These are phyloP conservation scores for Helicocarpus griseus DNA, from an alignment of 2,329 filamentous ascomycete genomes.

Conservation along the genomic window DNA sequence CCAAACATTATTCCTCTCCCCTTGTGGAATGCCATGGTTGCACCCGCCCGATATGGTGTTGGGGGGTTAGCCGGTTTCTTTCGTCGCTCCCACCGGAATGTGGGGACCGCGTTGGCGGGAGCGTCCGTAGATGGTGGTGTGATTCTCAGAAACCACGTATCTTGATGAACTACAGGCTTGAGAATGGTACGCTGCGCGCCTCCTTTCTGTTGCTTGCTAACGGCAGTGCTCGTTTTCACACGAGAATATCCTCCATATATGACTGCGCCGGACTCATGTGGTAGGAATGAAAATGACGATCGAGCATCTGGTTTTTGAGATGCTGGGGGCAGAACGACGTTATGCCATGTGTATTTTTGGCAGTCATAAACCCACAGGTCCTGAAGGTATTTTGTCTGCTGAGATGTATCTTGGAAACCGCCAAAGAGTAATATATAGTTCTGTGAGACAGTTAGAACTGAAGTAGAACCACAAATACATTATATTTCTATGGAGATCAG, in stretches of 20 bases:
- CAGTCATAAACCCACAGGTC: conserved; percentile 97
- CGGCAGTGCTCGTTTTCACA: conserved; percentile 58
- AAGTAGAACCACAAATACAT: background rate
- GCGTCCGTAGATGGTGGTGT: conserved; percentile 61
- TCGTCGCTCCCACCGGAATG: conserved; percentile 79
- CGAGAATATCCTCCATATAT: conserved; percentile 90
- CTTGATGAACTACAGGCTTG: conserved; percentile 83
- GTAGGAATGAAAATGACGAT: conserved; percentile 84
- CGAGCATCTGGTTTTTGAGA: conserved; percentile 82
- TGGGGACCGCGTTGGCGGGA: conserved; percentile 54
- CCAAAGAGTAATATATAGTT: conserved; percentile 94
- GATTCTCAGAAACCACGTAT: conserved; percentile 87
- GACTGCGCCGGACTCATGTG: conserved; percentile 81
- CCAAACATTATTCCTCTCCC: conserved; percentile 88
- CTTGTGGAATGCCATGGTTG: conserved; percentile 91
- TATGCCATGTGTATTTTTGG: conserved; percentile 73
- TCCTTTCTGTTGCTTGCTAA: conserved; percentile 50
- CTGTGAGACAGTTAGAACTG: conserved; percentile 15
- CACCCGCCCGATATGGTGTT: conserved; percentile 70
- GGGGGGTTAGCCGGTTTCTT: conserved; percentile 89
- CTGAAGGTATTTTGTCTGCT: conserved; percentile 84
- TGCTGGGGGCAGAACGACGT: conserved; percentile 62
- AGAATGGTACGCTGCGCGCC: conserved; percentile 59
- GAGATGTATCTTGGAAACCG: conserved; percentile 93
- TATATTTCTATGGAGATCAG: background rate